phyloP scores from a whole-genome alignment of 2,329 filamentous ascomycete genomes.

The Fusarium pseudocircinatum region DNA sequence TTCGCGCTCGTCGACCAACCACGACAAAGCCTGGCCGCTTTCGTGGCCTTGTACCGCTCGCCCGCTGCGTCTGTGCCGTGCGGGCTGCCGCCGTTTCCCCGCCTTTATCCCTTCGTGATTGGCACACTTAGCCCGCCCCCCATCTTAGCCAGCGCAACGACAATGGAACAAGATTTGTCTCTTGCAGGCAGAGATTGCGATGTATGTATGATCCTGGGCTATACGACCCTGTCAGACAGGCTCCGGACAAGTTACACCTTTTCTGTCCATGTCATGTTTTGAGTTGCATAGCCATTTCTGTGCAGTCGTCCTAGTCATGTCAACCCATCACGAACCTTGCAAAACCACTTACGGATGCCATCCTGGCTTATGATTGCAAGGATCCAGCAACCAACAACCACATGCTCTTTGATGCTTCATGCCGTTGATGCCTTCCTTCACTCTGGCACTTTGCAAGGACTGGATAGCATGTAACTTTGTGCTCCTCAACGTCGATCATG shows the following conservation, averaged over 20 bases:
- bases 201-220: constrained; percentile 14
- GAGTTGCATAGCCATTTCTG: background rate
- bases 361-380: constrained; percentile 15
- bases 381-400: constrained; percentile 8
- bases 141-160: constrained; percentile 26
- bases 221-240: constrained; percentile 24
- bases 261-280: constrained; percentile 13
- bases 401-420: constrained; percentile 5
- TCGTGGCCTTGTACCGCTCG: constrained; percentile 22
- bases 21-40: constrained; percentile 18
- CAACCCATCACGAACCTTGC: constrained; percentile 23
- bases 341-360: constrained; percentile 1
- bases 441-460: constrained; percentile 5
- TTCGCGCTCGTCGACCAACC: constrained; percentile 38
- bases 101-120: constrained; percentile 31
- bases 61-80: constrained; percentile 32
- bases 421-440: background rate
- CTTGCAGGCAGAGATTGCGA: constrained; percentile 29
- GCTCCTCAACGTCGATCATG: constrained; percentile 24
- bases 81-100: constrained; percentile 36
- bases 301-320: constrained; percentile 24
- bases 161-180: constrained; percentile 34
- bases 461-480: constrained; percentile 13
- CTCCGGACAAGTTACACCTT: constrained; percentile 12
- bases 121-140: constrained; percentile 36